phyloP scores from a whole-genome alignment of 192 early-diverging fungal species.

The Backusella macrospora region DNA sequence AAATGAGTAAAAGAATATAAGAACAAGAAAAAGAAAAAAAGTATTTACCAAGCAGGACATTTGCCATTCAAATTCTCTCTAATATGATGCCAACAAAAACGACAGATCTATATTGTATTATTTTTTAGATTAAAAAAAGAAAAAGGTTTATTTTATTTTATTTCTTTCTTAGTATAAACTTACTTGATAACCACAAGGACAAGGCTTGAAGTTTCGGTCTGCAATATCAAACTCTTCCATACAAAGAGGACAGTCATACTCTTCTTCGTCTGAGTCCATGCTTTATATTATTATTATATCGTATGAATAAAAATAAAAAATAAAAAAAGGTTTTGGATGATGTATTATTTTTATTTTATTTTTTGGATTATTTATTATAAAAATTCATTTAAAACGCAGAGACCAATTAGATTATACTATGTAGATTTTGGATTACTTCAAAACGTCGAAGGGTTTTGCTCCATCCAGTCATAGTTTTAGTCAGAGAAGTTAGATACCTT shows the following conservation, averaged over 20 bases:
- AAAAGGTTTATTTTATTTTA: not conserved
- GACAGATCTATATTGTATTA: constrained; percentile 77
- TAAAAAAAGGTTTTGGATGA: not conserved
- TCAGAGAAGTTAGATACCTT: no score
- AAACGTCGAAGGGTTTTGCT: no score
- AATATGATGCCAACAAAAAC: constrained; percentile 98
- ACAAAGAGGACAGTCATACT: constrained; percentile 97
- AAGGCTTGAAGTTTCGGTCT: constrained; percentile 96
- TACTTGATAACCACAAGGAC: constrained; percentile 98
- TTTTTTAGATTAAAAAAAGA: not conserved
- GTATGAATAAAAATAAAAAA: not conserved
- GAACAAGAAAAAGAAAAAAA: not conserved
- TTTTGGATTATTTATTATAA: not conserved
- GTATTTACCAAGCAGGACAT: constrained; percentile 83
- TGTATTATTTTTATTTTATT: no score
- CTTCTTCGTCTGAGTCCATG: constrained; percentile 62
- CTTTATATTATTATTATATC: not conserved
- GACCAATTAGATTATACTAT: not conserved
- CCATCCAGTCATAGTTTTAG: no score
- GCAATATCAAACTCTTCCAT: constrained; percentile 98
- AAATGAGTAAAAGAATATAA: no score
- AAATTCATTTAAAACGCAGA: not conserved
- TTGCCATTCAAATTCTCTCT: constrained; percentile 87
- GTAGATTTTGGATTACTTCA: no score
- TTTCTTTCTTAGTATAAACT: not conserved